These are phyloP conservation scores for Maudiozyma serrabonitensis DNA, from an alignment of 805 yeast genomes.

Conservation along the genomic window DNA sequence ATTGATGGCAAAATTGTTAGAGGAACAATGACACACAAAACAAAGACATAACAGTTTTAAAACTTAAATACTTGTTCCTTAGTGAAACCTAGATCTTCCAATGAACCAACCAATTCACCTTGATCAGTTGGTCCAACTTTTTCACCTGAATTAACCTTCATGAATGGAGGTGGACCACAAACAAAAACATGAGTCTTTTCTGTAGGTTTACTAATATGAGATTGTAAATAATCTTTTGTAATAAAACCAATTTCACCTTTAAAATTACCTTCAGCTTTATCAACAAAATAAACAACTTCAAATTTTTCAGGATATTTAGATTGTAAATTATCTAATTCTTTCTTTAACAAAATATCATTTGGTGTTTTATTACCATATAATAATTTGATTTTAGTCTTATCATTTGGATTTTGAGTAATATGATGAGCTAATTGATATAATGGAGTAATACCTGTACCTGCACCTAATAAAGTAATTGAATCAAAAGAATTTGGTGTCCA, in stretches of 20 bases:
- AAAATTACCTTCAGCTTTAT: conserved; percentile 40
- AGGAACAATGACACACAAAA: not conserved
- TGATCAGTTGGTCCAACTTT: conserved; percentile 84
- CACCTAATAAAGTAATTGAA: conserved; percentile 77
- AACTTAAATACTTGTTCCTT: conserved; percentile 86
- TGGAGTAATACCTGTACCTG: conserved; percentile 96
- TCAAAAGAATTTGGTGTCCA: conserved; percentile 82
- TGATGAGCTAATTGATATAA: conserved; percentile 77
- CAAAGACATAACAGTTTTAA: conserved; percentile 29
- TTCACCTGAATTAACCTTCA: conserved; percentile 77
- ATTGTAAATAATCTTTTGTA: conserved; percentile 58
- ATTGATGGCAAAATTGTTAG: no score
- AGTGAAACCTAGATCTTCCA: conserved; percentile 79
- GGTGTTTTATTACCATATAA: conserved; percentile 71
- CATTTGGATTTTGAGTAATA: conserved; percentile 69
- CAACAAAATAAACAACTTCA: conserved; percentile 69
- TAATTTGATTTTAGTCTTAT: conserved; percentile 80
- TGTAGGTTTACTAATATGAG: conserved; percentile 54
- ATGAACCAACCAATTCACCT: conserved; percentile 85
- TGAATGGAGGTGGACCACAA: conserved; percentile 93
- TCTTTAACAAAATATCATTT: conserved; percentile 71
- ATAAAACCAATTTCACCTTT: conserved; percentile 66
- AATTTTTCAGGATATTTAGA: conserved; percentile 68
- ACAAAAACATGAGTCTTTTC: conserved; percentile 70
- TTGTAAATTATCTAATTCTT: conserved; percentile 53